Evolutionary conservation across 768 basidiomycete genomes (phyloP).

Genomic region (Daedaleopsis sinensis): DNA sequence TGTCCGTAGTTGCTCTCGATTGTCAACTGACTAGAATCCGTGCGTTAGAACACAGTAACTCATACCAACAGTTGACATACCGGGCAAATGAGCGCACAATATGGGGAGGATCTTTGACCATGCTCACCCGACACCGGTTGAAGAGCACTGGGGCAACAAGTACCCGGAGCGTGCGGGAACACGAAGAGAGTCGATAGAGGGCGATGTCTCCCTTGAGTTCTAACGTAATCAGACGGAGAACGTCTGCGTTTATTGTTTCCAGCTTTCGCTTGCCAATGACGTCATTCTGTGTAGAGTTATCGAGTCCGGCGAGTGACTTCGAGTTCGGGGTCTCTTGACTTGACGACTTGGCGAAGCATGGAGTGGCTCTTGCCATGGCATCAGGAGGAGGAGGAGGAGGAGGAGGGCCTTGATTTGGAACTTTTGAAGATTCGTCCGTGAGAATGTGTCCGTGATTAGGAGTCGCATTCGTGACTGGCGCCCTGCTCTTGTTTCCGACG

Average conservation of each 20-base stretch:
- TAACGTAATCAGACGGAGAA: background rate
- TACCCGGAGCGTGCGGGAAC: background rate
- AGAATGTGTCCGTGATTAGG: no score
- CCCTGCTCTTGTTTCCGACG: no score
- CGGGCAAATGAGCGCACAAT: background rate
- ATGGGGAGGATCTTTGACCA: background rate
- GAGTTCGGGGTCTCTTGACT: background rate
- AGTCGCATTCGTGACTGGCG: no score
- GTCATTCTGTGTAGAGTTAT: background rate
- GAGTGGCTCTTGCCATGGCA: background rate
- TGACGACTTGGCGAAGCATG: background rate
- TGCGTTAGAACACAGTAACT: background rate
- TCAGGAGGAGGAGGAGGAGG: no score
- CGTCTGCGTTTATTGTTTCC: background rate
- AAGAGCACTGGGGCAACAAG: background rate
- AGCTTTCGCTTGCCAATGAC: background rate
- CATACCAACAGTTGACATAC: background rate
- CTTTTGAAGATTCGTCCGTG: no score
- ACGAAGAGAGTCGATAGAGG: background rate
- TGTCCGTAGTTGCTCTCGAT: no score
- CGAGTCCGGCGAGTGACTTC: background rate
- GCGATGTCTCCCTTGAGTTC: background rate
- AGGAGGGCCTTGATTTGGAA: no score
- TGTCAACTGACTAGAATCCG: no score
- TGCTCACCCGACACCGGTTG: background rate